Evolutionary conservation across 1,139 yeast genomes (phyloP).

Genomic region (Taiozyma sp.): DNA sequence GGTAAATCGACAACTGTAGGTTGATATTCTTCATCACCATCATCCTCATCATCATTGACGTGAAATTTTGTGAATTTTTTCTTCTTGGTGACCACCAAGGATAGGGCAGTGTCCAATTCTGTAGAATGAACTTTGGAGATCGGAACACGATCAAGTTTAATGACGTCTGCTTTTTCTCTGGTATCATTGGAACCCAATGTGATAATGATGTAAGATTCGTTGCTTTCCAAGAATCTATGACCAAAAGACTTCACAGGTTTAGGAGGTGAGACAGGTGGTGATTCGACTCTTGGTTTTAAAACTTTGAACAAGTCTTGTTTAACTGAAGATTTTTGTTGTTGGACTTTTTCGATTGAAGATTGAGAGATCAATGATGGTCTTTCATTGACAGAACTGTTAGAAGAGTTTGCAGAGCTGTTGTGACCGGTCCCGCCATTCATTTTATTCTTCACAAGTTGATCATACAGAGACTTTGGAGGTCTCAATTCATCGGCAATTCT

Average conservation of each 20-base stretch:
- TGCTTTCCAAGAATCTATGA: constrained; percentile 57
- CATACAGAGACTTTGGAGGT: constrained; percentile 17
- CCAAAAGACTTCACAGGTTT: constrained; percentile 79
- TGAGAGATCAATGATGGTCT: constrained; percentile 7
- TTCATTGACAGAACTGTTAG: constrained; percentile 8
- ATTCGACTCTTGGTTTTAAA: constrained; percentile 16
- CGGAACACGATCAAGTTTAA: constrained; percentile 69
- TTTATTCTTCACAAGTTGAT: constrained; percentile 6
- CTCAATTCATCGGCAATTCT: constrained; percentile 56
- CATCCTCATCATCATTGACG: constrained; percentile 7
- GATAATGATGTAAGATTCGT: constrained; percentile 65
- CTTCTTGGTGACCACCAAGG: constrained; percentile 62
- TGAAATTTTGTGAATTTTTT: constrained; percentile 17
- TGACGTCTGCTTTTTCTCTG: constrained; percentile 53
- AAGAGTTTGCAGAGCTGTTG: constrained; percentile 5
- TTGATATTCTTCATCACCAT: constrained; percentile 43
- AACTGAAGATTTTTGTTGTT: constrained; percentile 5
- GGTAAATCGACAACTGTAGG: constrained; percentile 77
- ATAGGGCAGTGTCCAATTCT: constrained; percentile 83
- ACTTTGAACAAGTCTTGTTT: constrained; percentile 18
- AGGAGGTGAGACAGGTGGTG: constrained; percentile 7
- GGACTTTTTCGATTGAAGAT: constrained; percentile 35
- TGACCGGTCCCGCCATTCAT: constrained; percentile 5
- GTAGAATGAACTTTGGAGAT: constrained; percentile 71
- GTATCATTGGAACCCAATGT: constrained; percentile 86